Evolutionary conservation across 2,329 filamentous ascomycete genomes (phyloP), one percentile per base, ranked within the genome.

Genomic region (Rhynchosporium agropyri): DNA sequence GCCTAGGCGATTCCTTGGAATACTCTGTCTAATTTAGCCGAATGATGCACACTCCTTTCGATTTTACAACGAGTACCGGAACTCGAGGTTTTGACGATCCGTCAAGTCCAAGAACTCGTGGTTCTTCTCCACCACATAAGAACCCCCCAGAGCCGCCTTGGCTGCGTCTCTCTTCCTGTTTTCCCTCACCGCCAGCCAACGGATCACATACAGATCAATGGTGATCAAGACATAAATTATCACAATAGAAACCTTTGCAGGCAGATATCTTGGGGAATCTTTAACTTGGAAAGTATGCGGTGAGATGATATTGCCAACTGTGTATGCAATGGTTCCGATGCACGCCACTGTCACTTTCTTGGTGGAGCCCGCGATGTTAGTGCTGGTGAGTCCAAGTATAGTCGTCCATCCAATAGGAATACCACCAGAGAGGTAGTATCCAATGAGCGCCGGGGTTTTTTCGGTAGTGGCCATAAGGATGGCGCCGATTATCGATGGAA

Each of bases 291-390:
- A 80, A 10, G 78, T 79, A 64, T 79, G 74, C 20, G 79, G 78
- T 0, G 77, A 78, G 5, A 80, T 70, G 58, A 80, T 79, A 65
- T 79, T 80, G 2, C 77, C 78, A 7, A 78, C 69, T 42, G 75
- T 76, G 68, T 78, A 80, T 2, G 74, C 71, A 59, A 80, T 74
- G 5, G 79, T 69, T 12, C 77, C 72, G 48, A 79, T 68, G 0
- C 77, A 78, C 56, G 79, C 80, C 63, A 77, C 73, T 13, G 77
- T 78, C 46, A 79, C 75, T 63, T 80, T 80, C 71, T 80, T 81
- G 5, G 77, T 78, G 60, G 81, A 77, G 0, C 79, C 79, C 4
- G 75, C 77, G 5, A 77, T 74, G 61, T 80, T 69, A 38, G 65
- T 65, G 13, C 62, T 63, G 43, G 64, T 67, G 60, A 63, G 64